Base-by-base conservation (phyloP, 176 grass and related monocot genomes). In the Otatea glauca region DNA sequence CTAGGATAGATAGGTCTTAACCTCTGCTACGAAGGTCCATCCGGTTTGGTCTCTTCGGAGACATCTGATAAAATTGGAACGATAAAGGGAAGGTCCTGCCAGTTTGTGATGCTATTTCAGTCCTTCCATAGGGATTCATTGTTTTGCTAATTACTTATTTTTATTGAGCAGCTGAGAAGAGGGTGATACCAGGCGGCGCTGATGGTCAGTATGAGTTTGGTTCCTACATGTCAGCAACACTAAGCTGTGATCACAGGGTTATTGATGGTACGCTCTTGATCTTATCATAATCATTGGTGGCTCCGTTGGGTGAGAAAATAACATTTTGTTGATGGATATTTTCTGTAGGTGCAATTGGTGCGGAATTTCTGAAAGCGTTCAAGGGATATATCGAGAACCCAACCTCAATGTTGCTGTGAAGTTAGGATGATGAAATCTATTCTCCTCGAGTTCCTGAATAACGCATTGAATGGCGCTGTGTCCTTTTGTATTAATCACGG, bases 331-430 rank as follows among this genome's bases (percentile, higher is more conserved):
- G 4, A 16, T 10, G 27, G 29, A 60, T 86, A 77, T 47, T 17
- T 45, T 53, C 1, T 85, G 37, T 61, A 99, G 96, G 96, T 78
- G 96, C 96, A 18, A 92, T 99, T 11, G 93, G 96, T 53, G 96
- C 93, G 0, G 93, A 99, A 42, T 99, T 91, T 77, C 89, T 99
- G 84, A 92, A 92, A 81, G 89, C 96, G 5, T 99, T 99, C 56
- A 96, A 96, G 80, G 91, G 93, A 51, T 99, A 94, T 83, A 91
- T 99, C 18, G 93, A 99, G 91, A 99, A 94, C 74, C 96, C 96
- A 0, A 79, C 83, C 17, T 86, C 91, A 20, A 95, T 98, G 96
- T 41, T 98, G 78, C 88, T 98, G 78, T 90, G 79, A 90, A 73
- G 55, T 82, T 53, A 65, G 65, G 78, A 82, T 63, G 47, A 58